These are phyloP conservation scores for Fraxinus sp. DNA, from an alignment of 305 asterid genomes.

Conservation along the genomic window DNA sequence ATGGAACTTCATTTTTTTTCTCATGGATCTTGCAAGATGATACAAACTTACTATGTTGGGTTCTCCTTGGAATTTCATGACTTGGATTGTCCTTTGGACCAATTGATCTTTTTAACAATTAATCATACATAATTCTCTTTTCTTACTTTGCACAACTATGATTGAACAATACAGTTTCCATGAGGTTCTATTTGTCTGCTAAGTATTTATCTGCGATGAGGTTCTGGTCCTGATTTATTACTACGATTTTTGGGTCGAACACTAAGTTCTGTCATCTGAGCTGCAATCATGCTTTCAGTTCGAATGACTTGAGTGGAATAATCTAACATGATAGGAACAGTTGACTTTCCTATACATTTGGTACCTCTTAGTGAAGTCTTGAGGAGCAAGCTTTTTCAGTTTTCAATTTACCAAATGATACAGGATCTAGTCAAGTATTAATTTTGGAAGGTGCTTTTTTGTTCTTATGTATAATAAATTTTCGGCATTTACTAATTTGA, in stretches of 20 bases:
- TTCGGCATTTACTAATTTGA: not conserved
- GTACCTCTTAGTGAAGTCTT: not conserved
- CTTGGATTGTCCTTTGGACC: constrained; percentile 29
- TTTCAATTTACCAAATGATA: not conserved
- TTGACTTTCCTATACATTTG: not conserved
- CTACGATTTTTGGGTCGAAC: not conserved
- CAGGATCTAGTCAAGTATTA: not conserved
- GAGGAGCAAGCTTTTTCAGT: not conserved
- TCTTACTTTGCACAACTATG: constrained; percentile 20
- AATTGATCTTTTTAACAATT: constrained; percentile 8
- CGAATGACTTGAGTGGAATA: not conserved
- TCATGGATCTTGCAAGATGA: constrained; percentile 3
- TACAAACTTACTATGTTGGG: constrained; percentile 20
- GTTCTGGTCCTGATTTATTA: not conserved
- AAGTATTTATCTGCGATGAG: not conserved
- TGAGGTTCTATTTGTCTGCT: constrained; percentile 1
- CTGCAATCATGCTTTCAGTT: constrained; percentile 3
- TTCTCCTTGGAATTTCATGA: constrained; percentile 29
- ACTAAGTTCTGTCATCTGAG: not conserved
- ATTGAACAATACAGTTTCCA: constrained; percentile 12
- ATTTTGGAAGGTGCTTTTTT: not conserved
- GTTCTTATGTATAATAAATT: not conserved
- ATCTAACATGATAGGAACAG: not conserved
- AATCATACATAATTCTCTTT: constrained; percentile 7
- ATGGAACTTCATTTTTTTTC: constrained; percentile 7